Conservation (phyloP, 257 asterid species). For the Solanum ossicruentum region DNA sequence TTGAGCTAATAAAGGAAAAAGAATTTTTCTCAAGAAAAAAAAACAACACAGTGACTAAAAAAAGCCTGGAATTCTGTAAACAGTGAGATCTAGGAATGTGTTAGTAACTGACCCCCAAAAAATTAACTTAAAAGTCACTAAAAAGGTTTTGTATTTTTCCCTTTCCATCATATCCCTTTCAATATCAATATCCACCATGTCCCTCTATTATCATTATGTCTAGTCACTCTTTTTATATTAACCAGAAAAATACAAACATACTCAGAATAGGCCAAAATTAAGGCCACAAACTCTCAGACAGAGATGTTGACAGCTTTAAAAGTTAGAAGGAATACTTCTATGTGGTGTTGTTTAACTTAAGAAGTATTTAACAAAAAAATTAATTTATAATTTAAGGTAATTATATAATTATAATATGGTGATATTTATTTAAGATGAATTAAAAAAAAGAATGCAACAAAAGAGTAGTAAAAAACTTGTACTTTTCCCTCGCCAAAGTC, state of each 20-base stretch:
- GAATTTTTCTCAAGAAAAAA: conserved; percentile 20
- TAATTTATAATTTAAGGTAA: too few species aligned
- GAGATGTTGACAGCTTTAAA: conserved; percentile 46
- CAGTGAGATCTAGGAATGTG: conserved; percentile 60
- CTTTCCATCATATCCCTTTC: conserved; percentile 12
- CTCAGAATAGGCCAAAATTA: conserved; percentile 44
- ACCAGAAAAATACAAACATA: conserved; percentile 47
- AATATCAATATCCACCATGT: conserved; percentile 11
- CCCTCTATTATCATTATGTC: conserved; percentile 2
- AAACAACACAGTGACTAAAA: background rate
- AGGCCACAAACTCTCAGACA: conserved; percentile 53
- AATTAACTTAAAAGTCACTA: background rate
- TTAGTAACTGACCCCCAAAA: conserved; percentile 27
- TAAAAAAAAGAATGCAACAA: too few species aligned
- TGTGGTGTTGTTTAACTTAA: too few species aligned
- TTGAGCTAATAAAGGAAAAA: conserved; percentile 2
- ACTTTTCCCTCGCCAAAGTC: background rate
- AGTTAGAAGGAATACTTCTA: background rate
- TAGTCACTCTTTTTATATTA: conserved; percentile 1
- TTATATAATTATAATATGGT: too few species aligned
- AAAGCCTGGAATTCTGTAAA: conserved; percentile 31
- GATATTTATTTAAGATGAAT: too few species aligned
- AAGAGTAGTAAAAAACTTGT: too few species aligned
- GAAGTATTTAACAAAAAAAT: too few species aligned
- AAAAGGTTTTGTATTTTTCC: background rate